phyloP scores from a whole-genome alignment of 2,329 filamentous ascomycete species.

The Fusarium agapanthi region DNA sequence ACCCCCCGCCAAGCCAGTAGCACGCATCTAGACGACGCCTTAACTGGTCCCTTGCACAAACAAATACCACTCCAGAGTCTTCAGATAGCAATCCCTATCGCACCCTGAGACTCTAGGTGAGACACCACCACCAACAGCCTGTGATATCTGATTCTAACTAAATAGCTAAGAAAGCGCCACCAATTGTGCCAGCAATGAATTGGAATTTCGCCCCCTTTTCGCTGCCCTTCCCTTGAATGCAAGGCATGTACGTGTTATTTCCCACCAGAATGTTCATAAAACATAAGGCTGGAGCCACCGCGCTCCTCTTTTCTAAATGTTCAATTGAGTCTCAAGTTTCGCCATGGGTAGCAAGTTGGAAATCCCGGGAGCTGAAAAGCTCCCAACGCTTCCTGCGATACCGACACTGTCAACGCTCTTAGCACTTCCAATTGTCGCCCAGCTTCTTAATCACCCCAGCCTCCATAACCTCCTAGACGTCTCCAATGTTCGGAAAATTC shows the following conservation, averaged over 20 bases:
- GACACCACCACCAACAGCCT: background rate
- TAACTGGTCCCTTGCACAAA: background rate
- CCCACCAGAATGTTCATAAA: background rate
- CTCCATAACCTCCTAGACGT: background rate
- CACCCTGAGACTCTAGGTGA: background rate
- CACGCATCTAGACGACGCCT: background rate
- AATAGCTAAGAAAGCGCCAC: background rate
- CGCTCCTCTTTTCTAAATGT: background rate
- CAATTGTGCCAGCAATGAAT: background rate
- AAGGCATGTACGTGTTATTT: background rate
- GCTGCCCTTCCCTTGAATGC: background rate
- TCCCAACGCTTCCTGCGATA: accelerated
- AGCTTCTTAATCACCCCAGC: background rate
- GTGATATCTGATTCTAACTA: background rate
- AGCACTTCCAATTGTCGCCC: background rate
- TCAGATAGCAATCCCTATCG: background rate
- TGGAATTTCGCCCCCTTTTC: background rate
- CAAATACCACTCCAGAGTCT: background rate
- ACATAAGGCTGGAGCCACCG: background rate
- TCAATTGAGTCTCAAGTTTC: background rate
- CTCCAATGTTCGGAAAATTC: background rate
- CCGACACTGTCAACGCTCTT: background rate
- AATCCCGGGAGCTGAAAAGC: background rate
- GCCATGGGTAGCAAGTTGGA: background rate
- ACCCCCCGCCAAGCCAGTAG: background rate